Evolutionary conservation across 192 early-diverging fungal species (phyloP), one percentile per base, ranked within the genome.

Genomic region (Kappamyces sp.): DNA sequence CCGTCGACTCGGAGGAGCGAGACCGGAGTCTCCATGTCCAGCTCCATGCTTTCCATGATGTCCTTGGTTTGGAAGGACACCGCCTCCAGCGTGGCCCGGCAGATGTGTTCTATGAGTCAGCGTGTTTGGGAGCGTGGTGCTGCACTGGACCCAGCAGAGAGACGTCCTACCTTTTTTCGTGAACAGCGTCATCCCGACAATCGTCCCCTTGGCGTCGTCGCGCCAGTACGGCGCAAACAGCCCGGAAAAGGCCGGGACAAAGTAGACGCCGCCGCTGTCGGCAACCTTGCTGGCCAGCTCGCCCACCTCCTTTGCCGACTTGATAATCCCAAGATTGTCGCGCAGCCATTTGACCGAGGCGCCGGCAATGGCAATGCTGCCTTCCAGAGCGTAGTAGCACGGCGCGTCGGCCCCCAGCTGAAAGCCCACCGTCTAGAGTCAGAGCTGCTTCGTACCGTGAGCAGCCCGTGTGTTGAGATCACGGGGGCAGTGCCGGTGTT

Each of bases 181-280:
- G 59, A 85, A 93, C 62, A 91, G 89, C 0, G 93, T 94, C 45
- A 96, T 70, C 4, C 93, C 93, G 58, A 87, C 77, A 34, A 96
- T 87, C 33, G 32, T 63, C 46, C 78, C 91, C 41, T 91, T 84
- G 14, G 90, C 93, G 70, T 94, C 93, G 43, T 86, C 82, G 36
- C 90, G 72, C 93, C 93, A 96, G 71, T 96, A 89, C 2, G 93
- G 93, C 8, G 93, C 93, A 79, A 89, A 94, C 14, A 96, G 78
- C 0, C 93, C 93, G 40, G 83, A 84, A 66, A 96, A 94, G 0
- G 93, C 93, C 0, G 93, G 90, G 36, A 96, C 91, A 85, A 96
- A 96, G 66, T 93, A 91, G 38, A 96, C 89, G 41, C 88, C 91
- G 39, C 86, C 89, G 12, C 84, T 93, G 59, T 91, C 81, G 14